Evolutionary conservation across 352 stramenopile genomes (phyloP), one percentile per base, ranked within the genome.

Genomic region (Pythium rhizo-oryzae): DNA sequence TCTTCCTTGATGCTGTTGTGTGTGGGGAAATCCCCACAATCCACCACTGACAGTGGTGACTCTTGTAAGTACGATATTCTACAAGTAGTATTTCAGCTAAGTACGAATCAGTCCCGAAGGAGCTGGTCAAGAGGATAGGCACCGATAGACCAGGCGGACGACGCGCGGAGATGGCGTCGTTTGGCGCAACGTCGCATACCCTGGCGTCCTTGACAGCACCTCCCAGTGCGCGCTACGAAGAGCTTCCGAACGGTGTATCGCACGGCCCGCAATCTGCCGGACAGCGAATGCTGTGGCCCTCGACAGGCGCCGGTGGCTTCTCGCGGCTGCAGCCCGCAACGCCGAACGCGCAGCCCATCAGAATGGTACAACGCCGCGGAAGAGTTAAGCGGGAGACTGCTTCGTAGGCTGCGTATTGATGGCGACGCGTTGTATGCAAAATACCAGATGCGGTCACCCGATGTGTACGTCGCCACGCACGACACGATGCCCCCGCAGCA

Each of bases 381-480:
- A 33, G 28, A 2, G 28, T 6, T 2, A 6, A 33, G 28, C 28
- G 2, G 28, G 28, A 2, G 6, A 2, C 6, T 33, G 28, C 28
- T 33, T 33, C 6, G 28, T 33, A n/a, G n/a, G n/a, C n/a, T 6
- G 28, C 28, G 6, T 33, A 33, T 33, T 7, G 3, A 33, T 33
- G n/a, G n/a, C 6, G 28, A 33, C 28, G 2, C 28, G 28, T 33
- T 33, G 28, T 60, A 37, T 28, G 18, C 33, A 55, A 19, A 11
- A 35, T 28, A 46, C 13, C 43, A 92, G 85, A 93, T 93, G 16
- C 62, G 78, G 41, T 74, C 75, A 0, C 85, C 85, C 4, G 76
- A 79, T 46, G 67, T 65, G 51, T 93, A 91, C 60, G 62, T 88
- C 28, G 85, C 85, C 57, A 93, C 81, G 47, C 64, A 91, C 46